Evolutionary conservation across 257 asterid genomes (phyloP).

Genomic region (Ilex aquifolium): DNA sequence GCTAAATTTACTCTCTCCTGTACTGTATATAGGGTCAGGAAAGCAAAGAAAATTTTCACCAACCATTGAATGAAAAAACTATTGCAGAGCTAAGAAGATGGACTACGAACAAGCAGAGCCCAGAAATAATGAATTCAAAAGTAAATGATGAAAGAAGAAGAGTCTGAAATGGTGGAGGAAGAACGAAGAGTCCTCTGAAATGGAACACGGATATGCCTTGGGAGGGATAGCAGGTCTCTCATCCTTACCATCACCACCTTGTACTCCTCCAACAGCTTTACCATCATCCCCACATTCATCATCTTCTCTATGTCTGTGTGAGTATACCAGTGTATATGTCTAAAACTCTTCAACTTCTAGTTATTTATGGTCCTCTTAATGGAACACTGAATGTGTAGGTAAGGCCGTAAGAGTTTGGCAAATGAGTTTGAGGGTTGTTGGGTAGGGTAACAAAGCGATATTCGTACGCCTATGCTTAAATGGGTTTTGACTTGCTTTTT

Average conservation of each 20-base stretch:
- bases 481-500: constrained; percentile 8
- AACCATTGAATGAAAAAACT: no score
- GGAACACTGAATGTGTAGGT: no score
- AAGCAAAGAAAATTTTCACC: no score
- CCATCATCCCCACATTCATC: constrained; percentile 70
- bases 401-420: not conserved
- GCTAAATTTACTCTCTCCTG: no score
- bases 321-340: no score
- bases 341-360: no score
- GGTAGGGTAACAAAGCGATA: no score
- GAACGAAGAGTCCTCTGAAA: constrained; percentile 33
- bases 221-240: constrained; percentile 37
- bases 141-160: constrained; percentile 52
- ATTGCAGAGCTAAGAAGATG: no score
- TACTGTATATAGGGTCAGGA: no score
- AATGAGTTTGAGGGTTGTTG: constrained; percentile 3
- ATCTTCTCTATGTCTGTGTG: constrained; percentile 20
- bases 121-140: constrained; percentile 23
- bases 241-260: constrained; percentile 47
- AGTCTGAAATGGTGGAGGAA: constrained; percentile 33
- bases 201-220: constrained; percentile 30
- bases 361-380: no score
- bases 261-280: constrained; percentile 63
- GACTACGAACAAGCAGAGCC: no score
- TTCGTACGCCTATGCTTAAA: not conserved